Percentiles rank a stretch among this genome's conserved stretches.
phyloP scores from a whole-genome alignment of 495 filamentous ascomycete genomes.

The Xylaria nigripes region DNA sequence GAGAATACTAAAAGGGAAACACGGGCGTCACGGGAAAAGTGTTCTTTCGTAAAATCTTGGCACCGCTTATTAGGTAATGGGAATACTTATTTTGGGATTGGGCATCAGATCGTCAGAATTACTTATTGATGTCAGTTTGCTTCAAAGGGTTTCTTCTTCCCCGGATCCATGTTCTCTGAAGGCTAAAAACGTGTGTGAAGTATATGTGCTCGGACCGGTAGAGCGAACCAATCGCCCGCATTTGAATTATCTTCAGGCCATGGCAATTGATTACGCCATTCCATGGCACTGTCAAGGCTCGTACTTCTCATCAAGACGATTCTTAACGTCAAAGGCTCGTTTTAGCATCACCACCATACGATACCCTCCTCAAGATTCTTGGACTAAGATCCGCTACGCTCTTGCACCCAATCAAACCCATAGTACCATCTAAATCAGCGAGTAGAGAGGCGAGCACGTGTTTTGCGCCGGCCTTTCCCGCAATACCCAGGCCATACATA shows the following conservation, averaged over 20 bases:
- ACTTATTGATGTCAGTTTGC: not conserved
- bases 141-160: not conserved
- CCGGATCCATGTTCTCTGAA: not conserved
- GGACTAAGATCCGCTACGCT: constrained; percentile 46
- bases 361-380: constrained; percentile 42
- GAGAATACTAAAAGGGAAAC: not conserved
- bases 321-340: constrained; percentile 9
- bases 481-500: constrained; percentile 43
- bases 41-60: not conserved
- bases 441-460: constrained; percentile 18
- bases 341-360: constrained; percentile 47
- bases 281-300: not conserved
- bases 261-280: not conserved
- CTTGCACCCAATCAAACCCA: constrained; percentile 20
- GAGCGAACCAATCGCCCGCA: not conserved
- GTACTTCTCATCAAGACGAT: not conserved
- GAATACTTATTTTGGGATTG: not conserved
- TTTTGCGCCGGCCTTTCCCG: constrained; percentile 47
- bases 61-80: not conserved
- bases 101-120: not conserved
- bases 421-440: constrained; percentile 18
- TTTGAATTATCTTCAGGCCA: not conserved
- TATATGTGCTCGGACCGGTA: not conserved
- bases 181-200: not conserved
- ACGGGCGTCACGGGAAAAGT: not conserved